These are phyloP conservation scores for Leucoagaricus sp. DNA, from an alignment of 1,284 basidiomycete genomes.

Conservation along the genomic window DNA sequence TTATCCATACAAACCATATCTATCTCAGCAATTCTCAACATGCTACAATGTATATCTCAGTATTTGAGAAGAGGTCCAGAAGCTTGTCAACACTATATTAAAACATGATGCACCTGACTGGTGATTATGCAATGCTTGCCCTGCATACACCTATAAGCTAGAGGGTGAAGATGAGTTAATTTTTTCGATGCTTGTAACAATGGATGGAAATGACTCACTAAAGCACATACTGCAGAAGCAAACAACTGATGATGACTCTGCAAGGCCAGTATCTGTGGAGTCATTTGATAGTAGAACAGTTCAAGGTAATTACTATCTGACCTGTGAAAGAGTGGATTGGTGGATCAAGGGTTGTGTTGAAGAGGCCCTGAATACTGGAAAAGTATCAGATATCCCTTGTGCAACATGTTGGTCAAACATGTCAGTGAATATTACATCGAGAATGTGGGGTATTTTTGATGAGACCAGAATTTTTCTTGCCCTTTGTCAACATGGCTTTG, in stretches of 20 bases:
- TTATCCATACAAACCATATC: background rate
- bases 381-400: background rate
- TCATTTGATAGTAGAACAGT: background rate
- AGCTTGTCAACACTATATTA: background rate
- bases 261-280: background rate
- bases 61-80: background rate
- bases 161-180: background rate
- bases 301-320: background rate
- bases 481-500: constrained; percentile 24
- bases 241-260: too few species aligned
- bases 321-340: background rate
- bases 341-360: background rate
- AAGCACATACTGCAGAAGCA: background rate
- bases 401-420: constrained; percentile 26
- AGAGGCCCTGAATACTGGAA: background rate
- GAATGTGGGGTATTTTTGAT: constrained; percentile 33
- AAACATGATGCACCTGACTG: background rate
- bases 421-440: constrained; percentile 19
- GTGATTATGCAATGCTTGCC: background rate
- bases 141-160: constrained; percentile 7
- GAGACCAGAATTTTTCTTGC: constrained; percentile 31
- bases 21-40: background rate
- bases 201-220: constrained; percentile 13
- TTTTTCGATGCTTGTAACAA: constrained; percentile 6
- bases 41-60: background rate